phyloP scores from a whole-genome alignment of 129 eudicot genomes.

The Artemisia tridentata region DNA sequence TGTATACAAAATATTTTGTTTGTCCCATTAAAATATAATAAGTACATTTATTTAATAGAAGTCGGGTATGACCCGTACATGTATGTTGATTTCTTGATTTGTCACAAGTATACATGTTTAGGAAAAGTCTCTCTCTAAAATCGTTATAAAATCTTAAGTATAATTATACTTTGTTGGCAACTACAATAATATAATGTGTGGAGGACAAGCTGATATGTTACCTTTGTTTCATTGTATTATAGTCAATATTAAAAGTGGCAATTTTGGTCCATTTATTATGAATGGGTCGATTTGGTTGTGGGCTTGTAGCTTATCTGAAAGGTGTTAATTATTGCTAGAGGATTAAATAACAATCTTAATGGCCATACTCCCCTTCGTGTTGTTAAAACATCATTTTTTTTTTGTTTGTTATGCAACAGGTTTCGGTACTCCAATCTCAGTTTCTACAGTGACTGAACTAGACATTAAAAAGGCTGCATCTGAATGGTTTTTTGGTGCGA shows the following conservation, averaged over 20 bases:
- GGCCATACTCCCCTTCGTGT: neutral
- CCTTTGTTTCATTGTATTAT: neutral
- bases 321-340: neutral
- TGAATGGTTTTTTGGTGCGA: conserved; percentile 64
- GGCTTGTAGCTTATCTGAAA: neutral
- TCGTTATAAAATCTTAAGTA: too few species aligned
- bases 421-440: conserved; percentile 63
- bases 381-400: neutral
- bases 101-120: too few species aligned
- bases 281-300: neutral
- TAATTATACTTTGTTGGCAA: too few species aligned
- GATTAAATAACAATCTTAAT: neutral
- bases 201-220: too few species aligned
- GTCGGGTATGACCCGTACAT: too few species aligned
- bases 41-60: too few species aligned
- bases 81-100: too few species aligned
- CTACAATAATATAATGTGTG: too few species aligned
- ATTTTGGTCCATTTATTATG: neutral
- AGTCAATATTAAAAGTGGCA: neutral
- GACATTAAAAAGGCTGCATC: conserved; percentile 58
- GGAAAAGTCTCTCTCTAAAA: too few species aligned
- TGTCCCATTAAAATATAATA: too few species aligned
- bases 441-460: conserved; percentile 41
- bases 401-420: conserved; percentile 46
- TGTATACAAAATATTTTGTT: too few species aligned